Conservation (phyloP, 2,329 filamentous ascomycete genomes). For the Sporothrix phasma region DNA sequence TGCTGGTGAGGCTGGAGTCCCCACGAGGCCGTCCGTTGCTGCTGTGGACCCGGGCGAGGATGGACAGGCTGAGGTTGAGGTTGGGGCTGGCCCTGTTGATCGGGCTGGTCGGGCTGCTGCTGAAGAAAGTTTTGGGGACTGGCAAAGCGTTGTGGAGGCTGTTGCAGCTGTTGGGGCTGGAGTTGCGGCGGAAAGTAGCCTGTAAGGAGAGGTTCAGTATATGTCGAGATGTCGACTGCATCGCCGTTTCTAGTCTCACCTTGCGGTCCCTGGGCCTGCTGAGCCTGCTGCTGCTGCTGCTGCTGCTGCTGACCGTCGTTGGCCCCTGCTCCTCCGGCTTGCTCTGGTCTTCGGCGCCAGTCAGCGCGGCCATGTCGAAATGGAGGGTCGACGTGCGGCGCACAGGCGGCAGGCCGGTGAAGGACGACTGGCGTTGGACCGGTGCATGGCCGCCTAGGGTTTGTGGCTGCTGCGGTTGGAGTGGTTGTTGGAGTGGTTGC, state of each 20-base stretch:
- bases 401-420: conserved; percentile 49
- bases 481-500: neutral
- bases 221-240: too few relatives aligned
- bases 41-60: neutral
- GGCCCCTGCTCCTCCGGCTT: conserved; percentile 6
- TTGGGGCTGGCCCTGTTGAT: neutral
- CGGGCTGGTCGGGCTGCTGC: neutral
- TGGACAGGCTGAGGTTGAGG: neutral
- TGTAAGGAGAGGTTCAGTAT: neutral
- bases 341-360: conserved; percentile 20
- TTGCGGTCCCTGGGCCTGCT: conserved; percentile 9
- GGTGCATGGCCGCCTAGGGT: neutral
- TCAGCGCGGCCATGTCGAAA: conserved; percentile 35
- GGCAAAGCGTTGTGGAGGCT: neutral
- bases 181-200: conserved; percentile 7
- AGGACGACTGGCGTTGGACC: conserved; percentile 36
- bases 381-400: conserved; percentile 41
- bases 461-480: neutral
- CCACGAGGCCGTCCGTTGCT: neutral
- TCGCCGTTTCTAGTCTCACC: neutral
- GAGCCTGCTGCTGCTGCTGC: conserved; percentile 5
- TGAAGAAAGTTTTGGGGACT: neutral
- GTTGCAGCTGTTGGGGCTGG: conserved; percentile 7
- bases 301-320: neutral
- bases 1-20: conserved; percentile 11